These are phyloP conservation scores for Kodamaea kaohsiungensis DNA, from an alignment of 805 yeast species.

Conservation along the genomic window DNA sequence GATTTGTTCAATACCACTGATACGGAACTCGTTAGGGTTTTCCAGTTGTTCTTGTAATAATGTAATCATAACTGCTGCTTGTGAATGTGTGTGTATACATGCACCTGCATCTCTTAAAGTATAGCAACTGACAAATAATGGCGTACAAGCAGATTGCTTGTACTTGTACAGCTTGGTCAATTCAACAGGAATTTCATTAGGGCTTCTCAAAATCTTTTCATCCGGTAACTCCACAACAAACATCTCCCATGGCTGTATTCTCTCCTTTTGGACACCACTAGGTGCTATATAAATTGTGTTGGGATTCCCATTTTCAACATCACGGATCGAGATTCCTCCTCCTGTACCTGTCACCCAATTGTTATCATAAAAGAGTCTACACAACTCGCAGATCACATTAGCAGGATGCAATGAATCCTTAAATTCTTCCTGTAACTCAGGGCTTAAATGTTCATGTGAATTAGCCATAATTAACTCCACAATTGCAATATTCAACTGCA, in stretches of 20 bases:
- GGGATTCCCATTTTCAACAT: conserved; percentile 41
- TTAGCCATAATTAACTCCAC: background rate
- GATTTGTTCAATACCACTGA: conserved; percentile 85
- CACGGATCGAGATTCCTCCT: conserved; percentile 84
- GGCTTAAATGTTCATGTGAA: conserved; percentile 1
- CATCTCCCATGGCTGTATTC: conserved; percentile 78
- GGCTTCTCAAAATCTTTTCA: conserved; percentile 57
- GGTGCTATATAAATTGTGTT: conserved; percentile 78
- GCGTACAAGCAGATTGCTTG: conserved; percentile 95
- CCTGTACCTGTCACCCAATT: conserved; percentile 97
- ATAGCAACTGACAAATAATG: conserved; percentile 76
- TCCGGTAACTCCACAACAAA: conserved; percentile 67
- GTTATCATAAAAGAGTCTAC: conserved; percentile 71
- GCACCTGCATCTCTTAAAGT: conserved; percentile 77
- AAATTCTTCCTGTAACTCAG: conserved; percentile 6
- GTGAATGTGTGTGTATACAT: conserved; percentile 93
- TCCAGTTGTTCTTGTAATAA: conserved; percentile 47
- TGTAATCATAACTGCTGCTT: conserved; percentile 80
- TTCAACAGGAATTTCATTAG: conserved; percentile 44
- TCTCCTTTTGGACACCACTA: conserved; percentile 94
- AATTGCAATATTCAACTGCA: background rate
- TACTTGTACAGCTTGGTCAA: conserved; percentile 43
- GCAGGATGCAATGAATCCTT: conserved; percentile 47
- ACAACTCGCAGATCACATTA: conserved; percentile 77
- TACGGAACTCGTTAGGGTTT: conserved; percentile 65